Evolutionary conservation across 768 basidiomycete species (phyloP), one percentile per base, ranked within the genome.

Genomic region (Naganishia antarctica): DNA sequence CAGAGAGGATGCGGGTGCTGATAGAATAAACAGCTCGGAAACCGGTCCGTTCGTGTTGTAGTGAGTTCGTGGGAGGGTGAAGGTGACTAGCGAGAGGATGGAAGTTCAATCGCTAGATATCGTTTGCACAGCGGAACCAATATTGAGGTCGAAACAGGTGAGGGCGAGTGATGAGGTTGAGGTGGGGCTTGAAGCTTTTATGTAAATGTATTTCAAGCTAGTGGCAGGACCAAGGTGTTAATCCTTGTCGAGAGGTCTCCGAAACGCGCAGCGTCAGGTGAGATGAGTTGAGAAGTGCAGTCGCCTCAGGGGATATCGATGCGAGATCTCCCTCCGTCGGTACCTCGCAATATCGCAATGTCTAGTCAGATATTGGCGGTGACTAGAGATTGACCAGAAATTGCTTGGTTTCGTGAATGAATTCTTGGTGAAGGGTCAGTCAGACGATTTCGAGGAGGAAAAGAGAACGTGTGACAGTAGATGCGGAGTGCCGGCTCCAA

Each of bases 51-150:
- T 37, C 40, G 2, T 34, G 31, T 26, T 3, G 8, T 9, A n/a
- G 9, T 57, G 37, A 25, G 23, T n/a, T n/a, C n/a, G n/a, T 25
- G 53, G 53, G 7, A n/a, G 40, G 37, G 53, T 34, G 5, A 23
- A 12, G 12, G 37, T 16, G 16, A 40, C 50, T n/a, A 51, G 50
- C 50, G 50, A 34, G 50, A 51, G 50, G 29, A 51, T 51, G 50
- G n/a, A 26, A 51, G 50, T 31, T 51, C 34, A 57, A 57, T 37
- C 53, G 37, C 23, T 34, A 57, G 34, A 7, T 29, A 34, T 12
- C n/a, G 34, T 25, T 57, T 26, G 53, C 53, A 25, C 53, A 57
- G 53, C 53, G 40, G 32, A 26, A 57, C 53, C 53, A 25, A 57
- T 25, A 29, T 51, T n/a, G 31, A 25, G 9, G 50, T 51, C 26